Evolutionary conservation across 2,329 filamentous ascomycete genomes (phyloP).

Genomic region (Arthroderma uncinatum): DNA sequence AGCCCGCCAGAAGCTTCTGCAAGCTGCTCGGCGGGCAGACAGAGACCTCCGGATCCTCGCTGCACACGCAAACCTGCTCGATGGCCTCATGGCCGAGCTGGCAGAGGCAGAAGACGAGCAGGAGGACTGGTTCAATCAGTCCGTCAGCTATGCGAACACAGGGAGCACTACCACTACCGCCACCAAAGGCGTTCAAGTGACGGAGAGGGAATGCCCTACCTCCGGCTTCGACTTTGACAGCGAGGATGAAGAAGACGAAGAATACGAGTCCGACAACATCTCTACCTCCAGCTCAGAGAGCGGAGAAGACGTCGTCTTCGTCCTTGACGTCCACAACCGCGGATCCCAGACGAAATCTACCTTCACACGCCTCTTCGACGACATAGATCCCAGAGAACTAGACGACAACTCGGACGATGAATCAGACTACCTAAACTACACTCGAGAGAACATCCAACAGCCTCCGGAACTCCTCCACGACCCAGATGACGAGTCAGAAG

Average conservation of each 20-base stretch:
- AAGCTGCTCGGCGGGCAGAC: constrained; percentile 78
- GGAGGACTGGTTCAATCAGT: constrained; percentile 96
- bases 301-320: constrained; percentile 4
- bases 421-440: constrained; percentile 51
- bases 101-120: constrained; percentile 91
- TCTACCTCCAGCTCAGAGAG: background rate
- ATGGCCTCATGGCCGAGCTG: constrained; percentile 82
- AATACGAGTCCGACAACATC: constrained; percentile 9
- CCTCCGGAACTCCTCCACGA: constrained; percentile 62
- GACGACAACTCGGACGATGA: constrained; percentile 37
- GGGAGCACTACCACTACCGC: constrained; percentile 37
- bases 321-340: constrained; percentile 4
- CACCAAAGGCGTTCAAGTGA: constrained; percentile 53
- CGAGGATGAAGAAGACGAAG: constrained; percentile 15
- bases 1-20: constrained; percentile 88
- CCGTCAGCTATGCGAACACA: constrained; percentile 60
- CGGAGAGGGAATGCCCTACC: constrained; percentile 47
- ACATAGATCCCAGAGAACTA: constrained; percentile 24
- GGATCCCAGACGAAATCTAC: background rate
- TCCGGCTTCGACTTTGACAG: constrained; percentile 43
- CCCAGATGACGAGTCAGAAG: constrained; percentile 53
- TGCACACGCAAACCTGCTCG: constrained; percentile 95
- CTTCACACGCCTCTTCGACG: constrained; percentile 21
- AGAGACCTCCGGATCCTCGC: constrained; percentile 93
- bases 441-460: constrained; percentile 54